A percentile compares a stretch with the other conserved stretches of the same genome.
phyloP scores from a whole-genome alignment of 2,329 filamentous ascomycete species.

The Phoma sp. region DNA sequence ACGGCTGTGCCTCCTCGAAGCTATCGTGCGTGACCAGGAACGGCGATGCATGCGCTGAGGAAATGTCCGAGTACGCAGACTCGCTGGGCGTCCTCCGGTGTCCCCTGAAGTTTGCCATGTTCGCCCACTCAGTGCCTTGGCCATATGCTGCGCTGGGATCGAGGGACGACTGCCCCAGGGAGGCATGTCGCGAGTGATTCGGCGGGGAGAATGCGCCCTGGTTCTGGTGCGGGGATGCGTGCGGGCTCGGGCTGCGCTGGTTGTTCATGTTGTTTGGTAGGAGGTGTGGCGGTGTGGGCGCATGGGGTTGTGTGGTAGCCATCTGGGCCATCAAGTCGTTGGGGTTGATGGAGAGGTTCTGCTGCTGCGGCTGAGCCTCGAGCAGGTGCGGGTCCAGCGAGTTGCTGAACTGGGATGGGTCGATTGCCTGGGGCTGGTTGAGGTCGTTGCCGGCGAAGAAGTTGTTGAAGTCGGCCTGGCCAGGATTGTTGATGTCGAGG shows the following conservation, averaged over 20 bases:
- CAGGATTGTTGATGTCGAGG: conserved; percentile 42
- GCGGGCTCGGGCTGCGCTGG: conserved; percentile 62
- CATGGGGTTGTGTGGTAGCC: conserved; percentile 58
- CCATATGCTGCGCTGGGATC: conserved; percentile 68
- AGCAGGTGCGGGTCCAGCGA: conserved; percentile 55
- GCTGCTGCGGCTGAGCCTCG: conserved; percentile 50
- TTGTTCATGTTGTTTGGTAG: conserved; percentile 61
- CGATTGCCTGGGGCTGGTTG: conserved; percentile 64
- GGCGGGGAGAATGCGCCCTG: conserved; percentile 61
- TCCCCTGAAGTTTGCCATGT: conserved; percentile 71
- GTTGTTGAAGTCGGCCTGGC: conserved; percentile 48
- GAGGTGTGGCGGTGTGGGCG: conserved; percentile 64
- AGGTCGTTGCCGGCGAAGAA: conserved; percentile 66
- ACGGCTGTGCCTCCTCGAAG: conserved; percentile 80
- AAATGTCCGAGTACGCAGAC: conserved; percentile 78
- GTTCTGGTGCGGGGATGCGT: conserved; percentile 61
- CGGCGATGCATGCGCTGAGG: conserved; percentile 82
- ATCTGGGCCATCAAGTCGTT: conserved; percentile 59
- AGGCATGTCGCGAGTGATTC: conserved; percentile 62
- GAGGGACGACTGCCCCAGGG: conserved; percentile 55
- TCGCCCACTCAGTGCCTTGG: conserved; percentile 66
- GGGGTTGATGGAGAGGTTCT: conserved; percentile 55
- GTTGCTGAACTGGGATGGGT: conserved; percentile 63
- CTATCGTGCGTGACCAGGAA: conserved; percentile 78
- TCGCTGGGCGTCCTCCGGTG: conserved; percentile 90